A percentile compares a stretch with the other conserved stretches of the same genome.
phyloP scores from a whole-genome alignment of 768 basidiomycete species.

The Boletus pseudopeckii region DNA sequence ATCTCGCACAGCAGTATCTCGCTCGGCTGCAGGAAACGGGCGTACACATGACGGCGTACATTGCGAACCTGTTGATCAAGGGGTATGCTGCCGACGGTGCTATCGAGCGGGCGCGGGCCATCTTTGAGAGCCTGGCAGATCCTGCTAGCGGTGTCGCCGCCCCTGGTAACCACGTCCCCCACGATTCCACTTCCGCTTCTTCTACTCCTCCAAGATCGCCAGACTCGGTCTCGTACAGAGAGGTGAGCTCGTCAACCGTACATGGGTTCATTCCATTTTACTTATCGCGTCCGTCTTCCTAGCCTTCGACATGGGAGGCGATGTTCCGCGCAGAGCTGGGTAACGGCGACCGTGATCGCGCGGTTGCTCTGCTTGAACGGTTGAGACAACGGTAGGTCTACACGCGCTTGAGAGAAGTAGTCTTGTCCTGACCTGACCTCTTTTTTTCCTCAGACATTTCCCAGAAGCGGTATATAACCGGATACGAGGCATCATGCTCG shows the following conservation, averaged over 20 bases:
- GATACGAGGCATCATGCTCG: slow-evolving; percentile 77
- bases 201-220: slow-evolving; percentile 35
- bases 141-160: slow-evolving; percentile 84
- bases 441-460: slow-evolving; percentile 48
- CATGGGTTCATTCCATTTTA: background rate
- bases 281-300: background rate
- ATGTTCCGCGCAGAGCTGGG: slow-evolving; percentile 93
- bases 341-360: slow-evolving; percentile 67
- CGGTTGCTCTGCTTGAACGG: slow-evolving; percentile 64
- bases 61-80: slow-evolving; percentile 66
- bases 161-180: slow-evolving; percentile 79
- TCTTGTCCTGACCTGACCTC: background rate
- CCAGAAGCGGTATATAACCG: slow-evolving; percentile 76
- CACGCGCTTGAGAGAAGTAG: too few species aligned
- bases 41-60: slow-evolving; percentile 92
- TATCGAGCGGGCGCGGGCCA: slow-evolving; percentile 63
- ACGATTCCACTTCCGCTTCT: slow-evolving; percentile 39
- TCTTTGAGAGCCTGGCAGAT: slow-evolving; percentile 82
- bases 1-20: slow-evolving; percentile 70
- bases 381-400: slow-evolving; percentile 61
- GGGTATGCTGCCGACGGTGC: slow-evolving; percentile 66
- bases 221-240: slow-evolving; percentile 39
- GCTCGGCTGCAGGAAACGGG: slow-evolving; percentile 55
- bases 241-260: slow-evolving; percentile 15
- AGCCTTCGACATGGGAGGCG: slow-evolving; percentile 92